Conservation (phyloP, 2,329 filamentous ascomycete genomes). For the Zopfia rhizophila region DNA sequence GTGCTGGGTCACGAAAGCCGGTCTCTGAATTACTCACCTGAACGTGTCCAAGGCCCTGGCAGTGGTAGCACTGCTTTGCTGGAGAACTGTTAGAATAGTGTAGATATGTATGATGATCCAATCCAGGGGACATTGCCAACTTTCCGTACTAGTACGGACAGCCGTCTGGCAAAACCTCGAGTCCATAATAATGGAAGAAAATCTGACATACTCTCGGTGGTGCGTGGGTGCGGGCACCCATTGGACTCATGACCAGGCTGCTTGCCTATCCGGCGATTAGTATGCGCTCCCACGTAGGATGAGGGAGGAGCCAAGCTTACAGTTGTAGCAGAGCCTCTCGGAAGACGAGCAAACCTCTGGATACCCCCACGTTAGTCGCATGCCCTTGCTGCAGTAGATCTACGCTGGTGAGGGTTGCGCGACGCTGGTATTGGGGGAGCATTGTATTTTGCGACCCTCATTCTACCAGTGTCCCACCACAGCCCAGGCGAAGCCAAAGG, state of each 20-base stretch:
- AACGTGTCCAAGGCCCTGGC: conserved; percentile 97
- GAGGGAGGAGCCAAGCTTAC: conserved; percentile 63
- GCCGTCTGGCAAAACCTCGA: conserved; percentile 8
- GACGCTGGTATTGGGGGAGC: conserved; percentile 24
- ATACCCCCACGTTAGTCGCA: conserved; percentile 34
- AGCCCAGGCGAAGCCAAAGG: conserved; percentile 28
- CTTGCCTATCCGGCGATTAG: conserved; percentile 67
- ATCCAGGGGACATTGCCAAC: conserved; percentile 7
- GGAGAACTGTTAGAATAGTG: conserved; percentile 18
- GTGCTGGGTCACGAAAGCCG: too few relatives aligned
- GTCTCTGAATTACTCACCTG: too few relatives aligned
- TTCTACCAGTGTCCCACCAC: conserved; percentile 30
- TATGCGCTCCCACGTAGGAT: conserved; percentile 15
- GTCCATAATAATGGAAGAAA: conserved; percentile 1
- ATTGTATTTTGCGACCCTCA: conserved; percentile 25
- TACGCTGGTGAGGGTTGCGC: conserved; percentile 30
- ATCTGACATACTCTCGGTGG: conserved; percentile 78
- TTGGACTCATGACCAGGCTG: conserved; percentile 97
- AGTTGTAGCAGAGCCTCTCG: conserved; percentile 99
- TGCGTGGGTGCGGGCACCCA: conserved; percentile 94
- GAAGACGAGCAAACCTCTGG: conserved; percentile 95
- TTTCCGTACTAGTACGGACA: too few relatives aligned
- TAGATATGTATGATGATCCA: background rate
- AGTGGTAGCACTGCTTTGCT: conserved; percentile 99
- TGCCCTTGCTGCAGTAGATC: conserved; percentile 6